A percentile compares a stretch with the other conserved stretches of the same genome.
Evolutionary conservation across 2,329 filamentous ascomycete genomes (phyloP).

Genomic region (Fusarium paranaense): DNA sequence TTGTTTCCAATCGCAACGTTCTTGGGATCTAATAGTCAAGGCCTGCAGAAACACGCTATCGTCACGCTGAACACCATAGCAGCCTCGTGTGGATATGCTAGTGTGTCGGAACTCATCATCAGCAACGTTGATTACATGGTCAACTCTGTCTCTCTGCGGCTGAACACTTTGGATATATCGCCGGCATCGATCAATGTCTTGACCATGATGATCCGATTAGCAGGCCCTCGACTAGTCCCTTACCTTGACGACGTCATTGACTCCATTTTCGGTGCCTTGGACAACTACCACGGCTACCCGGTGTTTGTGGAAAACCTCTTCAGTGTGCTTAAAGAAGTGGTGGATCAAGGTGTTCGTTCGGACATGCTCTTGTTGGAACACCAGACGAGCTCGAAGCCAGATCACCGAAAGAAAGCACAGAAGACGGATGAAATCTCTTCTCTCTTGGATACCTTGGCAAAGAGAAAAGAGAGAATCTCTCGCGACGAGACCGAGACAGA

Average conservation of each 20-base stretch:
- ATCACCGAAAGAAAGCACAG: constrained; percentile 57
- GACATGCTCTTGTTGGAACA: constrained; percentile 61
- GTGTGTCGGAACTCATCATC: constrained; percentile 83
- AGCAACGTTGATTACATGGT: constrained; percentile 97
- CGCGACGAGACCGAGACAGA: constrained; percentile 48
- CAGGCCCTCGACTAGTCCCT: constrained; percentile 83
- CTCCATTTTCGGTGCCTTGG: constrained; percentile 92
- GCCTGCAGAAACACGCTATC: constrained; percentile 84
- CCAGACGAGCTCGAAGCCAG: constrained; percentile 47
- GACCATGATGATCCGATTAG: constrained; percentile 92
- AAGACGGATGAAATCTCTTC: constrained; percentile 54
- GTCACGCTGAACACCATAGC: constrained; percentile 86
- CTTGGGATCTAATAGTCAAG: constrained; percentile 76
- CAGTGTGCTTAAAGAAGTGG: constrained; percentile 82
- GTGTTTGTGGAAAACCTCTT: constrained; percentile 88
- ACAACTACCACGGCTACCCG: constrained; percentile 94
- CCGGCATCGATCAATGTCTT: constrained; percentile 91
- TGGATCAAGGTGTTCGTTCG: constrained; percentile 80
- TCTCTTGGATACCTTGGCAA: constrained; percentile 70
- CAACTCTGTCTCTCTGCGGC: constrained; percentile 87
- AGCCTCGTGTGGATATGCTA: constrained; percentile 76
- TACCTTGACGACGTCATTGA: constrained; percentile 92
- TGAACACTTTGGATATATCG: constrained; percentile 93
- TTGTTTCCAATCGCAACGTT: constrained; percentile 93
- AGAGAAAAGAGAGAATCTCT: constrained; percentile 54